Conservation (phyloP, 352 stramenopile species). For the Phytophthora colocasiae region DNA sequence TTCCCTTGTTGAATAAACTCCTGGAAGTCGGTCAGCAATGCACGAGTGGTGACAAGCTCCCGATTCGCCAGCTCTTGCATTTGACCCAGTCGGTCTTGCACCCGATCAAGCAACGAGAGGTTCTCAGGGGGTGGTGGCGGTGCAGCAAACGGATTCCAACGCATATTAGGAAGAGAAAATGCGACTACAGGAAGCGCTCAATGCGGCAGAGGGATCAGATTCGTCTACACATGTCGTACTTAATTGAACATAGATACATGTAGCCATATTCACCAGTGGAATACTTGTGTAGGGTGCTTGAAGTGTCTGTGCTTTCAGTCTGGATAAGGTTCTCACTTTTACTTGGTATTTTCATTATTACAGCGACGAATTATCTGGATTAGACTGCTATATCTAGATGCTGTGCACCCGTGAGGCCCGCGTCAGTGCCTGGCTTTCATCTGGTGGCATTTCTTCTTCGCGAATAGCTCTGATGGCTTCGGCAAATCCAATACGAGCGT, state of each 20-base stretch:
- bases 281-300: too few species aligned
- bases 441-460: constrained; percentile 30
- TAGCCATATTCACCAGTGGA: too few species aligned
- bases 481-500: constrained; percentile 68
- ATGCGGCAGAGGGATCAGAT: too few species aligned
- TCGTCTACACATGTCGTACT: neutral
- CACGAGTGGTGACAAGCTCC: constrained; percentile 3
- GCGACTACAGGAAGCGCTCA: neutral
- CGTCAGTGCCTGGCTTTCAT: constrained; percentile 28
- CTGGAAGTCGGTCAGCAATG: constrained; percentile 57
- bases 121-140: constrained; percentile 32
- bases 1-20: constrained; percentile 81
- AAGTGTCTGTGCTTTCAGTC: too few species aligned
- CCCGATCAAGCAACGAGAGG: constrained; percentile 28
- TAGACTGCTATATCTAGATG: constrained; percentile 23
- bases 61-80: too few species aligned
- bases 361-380: constrained; percentile 12
- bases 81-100: constrained; percentile 21
- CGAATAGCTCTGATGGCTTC: constrained; percentile 74
- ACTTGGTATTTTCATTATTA: constrained; percentile 29
- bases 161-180: constrained; percentile 8
- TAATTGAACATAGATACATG: neutral
- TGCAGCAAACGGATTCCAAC: constrained; percentile 31
- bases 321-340: constrained; percentile 1
- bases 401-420: constrained; percentile 27